Conservation (phyloP, 371 early-diverging fungal species). For the Actinomucor elegans region DNA sequence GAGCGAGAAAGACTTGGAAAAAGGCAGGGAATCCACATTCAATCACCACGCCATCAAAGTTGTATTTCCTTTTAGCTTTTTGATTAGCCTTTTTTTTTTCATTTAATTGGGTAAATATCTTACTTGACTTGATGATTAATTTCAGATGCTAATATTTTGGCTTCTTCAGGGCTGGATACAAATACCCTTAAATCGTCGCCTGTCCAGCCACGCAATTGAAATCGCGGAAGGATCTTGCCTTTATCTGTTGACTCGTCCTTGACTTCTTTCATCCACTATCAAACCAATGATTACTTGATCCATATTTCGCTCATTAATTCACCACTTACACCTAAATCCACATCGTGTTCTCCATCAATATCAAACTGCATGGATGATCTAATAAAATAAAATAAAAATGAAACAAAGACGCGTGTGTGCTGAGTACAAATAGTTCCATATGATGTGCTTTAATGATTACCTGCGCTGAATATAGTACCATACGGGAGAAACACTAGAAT, state of each 20-base stretch:
- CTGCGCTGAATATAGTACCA: constrained; percentile 54
- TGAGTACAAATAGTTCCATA: background rate
- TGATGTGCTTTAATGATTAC: constrained; percentile 4
- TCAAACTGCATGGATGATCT: constrained; percentile 28
- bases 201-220: constrained; percentile 50
- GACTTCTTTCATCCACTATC: constrained; percentile 60
- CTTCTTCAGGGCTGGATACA: constrained; percentile 21
- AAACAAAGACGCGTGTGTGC: too few relatives aligned
- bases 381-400: background rate
- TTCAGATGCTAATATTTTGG: constrained; percentile 22
- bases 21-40: constrained; percentile 51
- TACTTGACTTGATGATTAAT: constrained; percentile 40
- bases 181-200: constrained; percentile 41
- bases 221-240: constrained; percentile 58
- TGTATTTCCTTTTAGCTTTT: constrained; percentile 39
- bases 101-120: constrained; percentile 1
- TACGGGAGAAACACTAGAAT: constrained; percentile 52
- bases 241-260: constrained; percentile 17
- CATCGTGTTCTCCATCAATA: constrained; percentile 61
- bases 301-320: too few relatives aligned
- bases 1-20: constrained; percentile 36
- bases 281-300: background rate
- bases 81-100: background rate
- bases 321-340: constrained; percentile 45
- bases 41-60: constrained; percentile 58